Evolutionary conservation across 768 basidiomycete species (phyloP), one percentile per base, ranked within the genome.

Genomic region (Dioszegia hungarica): DNA sequence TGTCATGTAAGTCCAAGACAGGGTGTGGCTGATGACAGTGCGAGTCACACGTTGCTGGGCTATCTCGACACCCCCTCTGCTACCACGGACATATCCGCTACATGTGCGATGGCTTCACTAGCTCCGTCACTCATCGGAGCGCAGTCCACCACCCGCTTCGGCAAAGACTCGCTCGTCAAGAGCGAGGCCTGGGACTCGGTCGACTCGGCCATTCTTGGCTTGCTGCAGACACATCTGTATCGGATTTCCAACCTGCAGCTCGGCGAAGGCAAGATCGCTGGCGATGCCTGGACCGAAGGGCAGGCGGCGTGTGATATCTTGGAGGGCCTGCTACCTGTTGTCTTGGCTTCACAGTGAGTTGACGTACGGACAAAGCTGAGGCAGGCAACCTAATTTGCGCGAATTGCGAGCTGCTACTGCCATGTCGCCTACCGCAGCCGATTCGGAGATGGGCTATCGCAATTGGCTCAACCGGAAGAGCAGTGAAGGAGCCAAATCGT

Each of bases 171-270:
- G 15, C 11, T 38, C 9, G 43, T 59, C 1, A 54, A 66, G n/a
- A 37, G 62, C 8, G 44, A 37, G 1, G 15, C 12, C 3, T 75
- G 72, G 74, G 56, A 68, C 33, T 55, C 62, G 37, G 72, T 77
- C 10, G 76, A 77, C 41, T 51, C 54, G 15, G 69, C 73, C 22
- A 62, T 77, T 9, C 57, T 77, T 5, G 49, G 48, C 5, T 45
- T 77, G 8, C 56, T 77, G n/a, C 68, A 71, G 43, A 72, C 73
- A 36, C 63, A 72, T 54, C 63, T 72, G 33, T 66, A 74, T 43
- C 58, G 68, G 41, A 37, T 64, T 27, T 39, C 17, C 20, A 39
- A 54, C 11, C 29, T 68, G 11, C 64, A 66, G 20, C 36, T 40
- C 5, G 54, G 56, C 12, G 27, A 58, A 44, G 43, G 19, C 56